Percentiles rank a stretch among this genome's conserved stretches.
Conservation (phyloP, 2,329 filamentous ascomycete genomes). For the Exophiala viscosa region DNA sequence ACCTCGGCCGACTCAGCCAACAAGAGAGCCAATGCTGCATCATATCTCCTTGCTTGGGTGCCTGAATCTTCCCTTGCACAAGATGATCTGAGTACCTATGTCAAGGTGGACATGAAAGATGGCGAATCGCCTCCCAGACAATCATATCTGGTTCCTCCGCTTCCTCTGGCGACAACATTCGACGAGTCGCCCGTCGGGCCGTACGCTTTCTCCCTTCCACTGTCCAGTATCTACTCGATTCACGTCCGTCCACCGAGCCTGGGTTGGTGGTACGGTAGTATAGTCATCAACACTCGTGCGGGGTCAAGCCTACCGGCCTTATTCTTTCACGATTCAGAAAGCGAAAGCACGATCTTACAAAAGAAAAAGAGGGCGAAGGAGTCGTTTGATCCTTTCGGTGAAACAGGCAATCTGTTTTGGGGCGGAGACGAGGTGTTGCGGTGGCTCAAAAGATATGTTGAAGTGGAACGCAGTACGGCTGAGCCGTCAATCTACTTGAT, state of each 20-base stretch:
- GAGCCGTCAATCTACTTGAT: slow-evolving; percentile 90
- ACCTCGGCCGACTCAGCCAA: slow-evolving; percentile 44
- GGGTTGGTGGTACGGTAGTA: slow-evolving; percentile 97
- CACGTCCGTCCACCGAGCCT: slow-evolving; percentile 86
- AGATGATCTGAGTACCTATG: slow-evolving; percentile 81
- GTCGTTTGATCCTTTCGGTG: slow-evolving; percentile 85
- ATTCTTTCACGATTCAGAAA: slow-evolving; percentile 97
- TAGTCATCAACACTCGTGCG: slow-evolving; percentile 85
- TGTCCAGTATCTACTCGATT: slow-evolving; percentile 86
- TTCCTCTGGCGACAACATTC: slow-evolving; percentile 78
- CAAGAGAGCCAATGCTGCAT: slow-evolving; percentile 50
- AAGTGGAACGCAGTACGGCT: slow-evolving; percentile 75
- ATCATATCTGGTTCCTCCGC: slow-evolving; percentile 85
- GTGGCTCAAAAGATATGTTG: slow-evolving; percentile 82
- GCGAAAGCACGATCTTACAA: slow-evolving; percentile 89
- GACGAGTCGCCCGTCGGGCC: slow-evolving; percentile 63
- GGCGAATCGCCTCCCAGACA: slow-evolving; percentile 76
- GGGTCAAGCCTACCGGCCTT: slow-evolving; percentile 93
- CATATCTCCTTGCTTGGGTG: slow-evolving; percentile 85
- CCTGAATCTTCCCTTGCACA: slow-evolving; percentile 78
- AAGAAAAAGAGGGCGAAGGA: slow-evolving; percentile 81
- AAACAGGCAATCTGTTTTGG: slow-evolving; percentile 88
- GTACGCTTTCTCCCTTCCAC: slow-evolving; percentile 87
- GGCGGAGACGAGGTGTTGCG: slow-evolving; percentile 91
- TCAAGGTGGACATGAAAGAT: slow-evolving; percentile 89